phyloP scores from a whole-genome alignment of 495 filamentous ascomycete genomes.

The Rhizodiscina lignyota region DNA sequence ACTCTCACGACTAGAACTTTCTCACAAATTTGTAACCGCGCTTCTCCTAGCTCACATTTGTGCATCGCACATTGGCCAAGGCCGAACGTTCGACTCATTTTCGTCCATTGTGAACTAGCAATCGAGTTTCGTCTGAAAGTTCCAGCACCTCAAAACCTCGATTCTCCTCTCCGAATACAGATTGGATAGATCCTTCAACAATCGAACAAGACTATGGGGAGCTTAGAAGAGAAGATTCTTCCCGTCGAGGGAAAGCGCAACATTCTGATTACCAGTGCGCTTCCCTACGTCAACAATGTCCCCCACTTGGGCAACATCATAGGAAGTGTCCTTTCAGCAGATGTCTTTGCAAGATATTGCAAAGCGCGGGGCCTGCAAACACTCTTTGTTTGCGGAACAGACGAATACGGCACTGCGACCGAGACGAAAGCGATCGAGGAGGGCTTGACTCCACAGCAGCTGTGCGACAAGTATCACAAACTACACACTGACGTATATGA shows the following conservation, averaged over 20 bases:
- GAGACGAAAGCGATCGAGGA: slow-evolving; percentile 63
- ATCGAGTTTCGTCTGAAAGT: slow-evolving; percentile 5
- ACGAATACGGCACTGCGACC: slow-evolving; percentile 63
- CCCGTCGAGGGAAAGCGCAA: slow-evolving; percentile 30
- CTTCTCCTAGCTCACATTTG: no score
- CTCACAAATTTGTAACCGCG: no score
- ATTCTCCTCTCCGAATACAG: no score
- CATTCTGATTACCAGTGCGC: slow-evolving; percentile 32
- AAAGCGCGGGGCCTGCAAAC: slow-evolving; percentile 51
- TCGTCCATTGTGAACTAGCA: no score
- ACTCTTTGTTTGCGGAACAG: slow-evolving; percentile 51
- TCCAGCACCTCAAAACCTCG: no score
- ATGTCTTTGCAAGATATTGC: slow-evolving; percentile 62
- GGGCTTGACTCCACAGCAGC: slow-evolving; percentile 48
- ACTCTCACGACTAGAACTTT: no score
- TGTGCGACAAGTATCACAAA: slow-evolving; percentile 73
- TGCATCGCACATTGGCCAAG: no score
- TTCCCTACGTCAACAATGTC: slow-evolving; percentile 83
- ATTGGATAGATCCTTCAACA: no score
- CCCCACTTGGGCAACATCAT: slow-evolving; percentile 91
- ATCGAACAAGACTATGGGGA: no score
- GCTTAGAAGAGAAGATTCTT: slow-evolving; percentile 20
- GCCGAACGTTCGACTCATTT: no score
- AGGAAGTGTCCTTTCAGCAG: slow-evolving; percentile 71
- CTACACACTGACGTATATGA: slow-evolving; percentile 75